phyloP scores from a whole-genome alignment of 345 rosid species.

The Raphanus raphanistrum region DNA sequence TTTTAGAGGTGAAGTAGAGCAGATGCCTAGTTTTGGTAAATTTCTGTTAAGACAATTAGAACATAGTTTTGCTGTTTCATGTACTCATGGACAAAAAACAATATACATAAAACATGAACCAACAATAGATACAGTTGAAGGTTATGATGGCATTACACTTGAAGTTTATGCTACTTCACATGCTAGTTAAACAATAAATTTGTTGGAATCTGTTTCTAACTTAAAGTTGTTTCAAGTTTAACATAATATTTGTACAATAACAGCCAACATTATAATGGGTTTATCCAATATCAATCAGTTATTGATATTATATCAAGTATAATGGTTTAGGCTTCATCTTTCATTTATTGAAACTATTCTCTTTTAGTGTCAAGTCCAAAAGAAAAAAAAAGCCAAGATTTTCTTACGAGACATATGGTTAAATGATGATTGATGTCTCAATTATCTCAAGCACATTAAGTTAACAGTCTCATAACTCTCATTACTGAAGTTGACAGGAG shows the following conservation, averaged over 20 bases:
- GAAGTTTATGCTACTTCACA: conserved; percentile 20
- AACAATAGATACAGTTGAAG: conserved; percentile 5
- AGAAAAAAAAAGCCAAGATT: neutral
- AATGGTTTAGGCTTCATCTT: neutral
- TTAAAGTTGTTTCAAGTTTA: conserved; percentile 9
- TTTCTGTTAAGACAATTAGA: conserved; percentile 25
- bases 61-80: conserved; percentile 29
- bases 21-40: conserved; percentile 22
- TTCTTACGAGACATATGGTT: neutral
- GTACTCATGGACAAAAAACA: conserved; percentile 21
- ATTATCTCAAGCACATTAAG: conserved; percentile 9
- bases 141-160: conserved; percentile 1
- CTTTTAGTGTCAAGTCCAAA: conserved; percentile 1
- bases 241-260: neutral
- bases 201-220: conserved; percentile 25
- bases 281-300: conserved; percentile 6
- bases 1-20: conserved; percentile 28
- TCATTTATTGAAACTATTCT: neutral
- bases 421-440: neutral
- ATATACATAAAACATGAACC: conserved; percentile 11
- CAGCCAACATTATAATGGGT: neutral
- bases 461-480: neutral
- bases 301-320: neutral
- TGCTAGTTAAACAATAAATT: conserved; percentile 6
- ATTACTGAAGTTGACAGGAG: neutral